These are phyloP conservation scores for Fragaria iinumae DNA, from an alignment of 306 rosid genomes.

Conservation along the genomic window DNA sequence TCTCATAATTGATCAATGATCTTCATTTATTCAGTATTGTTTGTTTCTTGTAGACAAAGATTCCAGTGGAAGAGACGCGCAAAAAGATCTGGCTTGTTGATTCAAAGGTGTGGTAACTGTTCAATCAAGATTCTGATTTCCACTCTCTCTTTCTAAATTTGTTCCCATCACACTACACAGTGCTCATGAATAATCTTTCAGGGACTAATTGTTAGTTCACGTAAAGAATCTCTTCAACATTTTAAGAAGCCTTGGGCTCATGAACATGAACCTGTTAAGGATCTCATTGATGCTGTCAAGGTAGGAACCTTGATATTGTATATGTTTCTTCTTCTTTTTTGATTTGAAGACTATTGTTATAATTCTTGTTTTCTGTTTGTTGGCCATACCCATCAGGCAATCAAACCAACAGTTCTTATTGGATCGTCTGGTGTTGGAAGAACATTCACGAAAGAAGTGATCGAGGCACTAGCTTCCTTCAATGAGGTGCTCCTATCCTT, in stretches of 20 bases:
- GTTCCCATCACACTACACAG: not conserved
- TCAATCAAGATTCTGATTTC: slow-evolving; percentile 2
- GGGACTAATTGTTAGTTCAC: slow-evolving; percentile 86
- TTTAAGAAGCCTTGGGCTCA: slow-evolving; percentile 98
- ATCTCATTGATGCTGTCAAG: slow-evolving; percentile 74
- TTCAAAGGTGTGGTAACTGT: slow-evolving; percentile 56
- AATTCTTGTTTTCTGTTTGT: slow-evolving; percentile 8
- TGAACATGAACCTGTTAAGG: slow-evolving; percentile 74
- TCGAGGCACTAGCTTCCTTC: slow-evolving; percentile 62
- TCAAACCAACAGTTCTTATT: slow-evolving; percentile 84
- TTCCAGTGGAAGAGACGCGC: slow-evolving; percentile 74
- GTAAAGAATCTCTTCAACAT: slow-evolving; percentile 78
- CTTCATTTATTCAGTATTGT: slow-evolving; percentile 6
- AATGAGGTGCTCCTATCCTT: slow-evolving; percentile 48
- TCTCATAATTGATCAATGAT: not conserved
- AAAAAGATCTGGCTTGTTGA: slow-evolving; percentile 94
- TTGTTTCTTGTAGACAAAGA: slow-evolving; percentile 47
- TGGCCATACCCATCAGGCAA: slow-evolving; percentile 36
- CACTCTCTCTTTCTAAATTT: not conserved
- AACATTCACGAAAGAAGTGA: slow-evolving; percentile 82
- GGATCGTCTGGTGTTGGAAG: slow-evolving; percentile 88
- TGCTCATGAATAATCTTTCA: slow-evolving; percentile 32
- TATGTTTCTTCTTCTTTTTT: not conserved
- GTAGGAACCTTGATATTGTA: slow-evolving; percentile 27
- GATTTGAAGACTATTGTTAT: slow-evolving; percentile 6